Conservation (phyloP, 2,329 filamentous ascomycete genomes). For the Corinectria fuckeliana region DNA sequence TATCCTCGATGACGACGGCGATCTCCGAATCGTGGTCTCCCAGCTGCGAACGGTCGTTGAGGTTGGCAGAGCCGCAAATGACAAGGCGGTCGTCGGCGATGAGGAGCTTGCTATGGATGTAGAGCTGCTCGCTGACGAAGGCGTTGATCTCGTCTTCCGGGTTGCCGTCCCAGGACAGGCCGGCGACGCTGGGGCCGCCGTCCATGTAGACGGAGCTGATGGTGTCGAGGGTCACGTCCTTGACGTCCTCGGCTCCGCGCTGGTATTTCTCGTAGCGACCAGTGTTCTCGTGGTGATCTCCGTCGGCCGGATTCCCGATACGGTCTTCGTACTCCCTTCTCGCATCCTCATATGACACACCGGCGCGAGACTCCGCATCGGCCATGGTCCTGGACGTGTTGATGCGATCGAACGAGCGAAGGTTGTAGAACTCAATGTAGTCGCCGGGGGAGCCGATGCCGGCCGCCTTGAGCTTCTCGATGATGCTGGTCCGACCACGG, state of each 20-base stretch:
- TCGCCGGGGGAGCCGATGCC: slow-evolving; percentile 71
- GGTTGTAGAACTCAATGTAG: slow-evolving; percentile 86
- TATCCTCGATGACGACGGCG: slow-evolving; percentile 86
- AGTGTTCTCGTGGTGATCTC: slow-evolving; percentile 29
- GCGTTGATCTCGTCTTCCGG: slow-evolving; percentile 64
- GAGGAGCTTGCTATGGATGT: slow-evolving; percentile 71
- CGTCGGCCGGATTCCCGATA: slow-evolving; percentile 51
- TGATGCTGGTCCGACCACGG: slow-evolving; percentile 78
- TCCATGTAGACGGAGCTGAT: slow-evolving; percentile 87
- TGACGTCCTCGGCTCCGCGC: slow-evolving; percentile 64
- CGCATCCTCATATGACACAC: slow-evolving; percentile 72
- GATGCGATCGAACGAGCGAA: slow-evolving; percentile 84
- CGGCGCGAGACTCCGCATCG: slow-evolving; percentile 65
- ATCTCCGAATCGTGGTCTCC: slow-evolving; percentile 88
- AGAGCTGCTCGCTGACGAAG: slow-evolving; percentile 68
- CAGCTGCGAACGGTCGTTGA: slow-evolving; percentile 74
- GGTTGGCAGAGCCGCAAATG: slow-evolving; percentile 75
- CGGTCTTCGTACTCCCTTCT: slow-evolving; percentile 68
- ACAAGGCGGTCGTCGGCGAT: slow-evolving; percentile 84
- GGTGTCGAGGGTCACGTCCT: slow-evolving; percentile 71
- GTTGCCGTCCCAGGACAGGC: slow-evolving; percentile 61
- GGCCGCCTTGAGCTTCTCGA: slow-evolving; percentile 72
- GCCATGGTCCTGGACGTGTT: slow-evolving; percentile 70
- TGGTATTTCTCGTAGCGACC: slow-evolving; percentile 75
- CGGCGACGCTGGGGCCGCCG: slow-evolving; percentile 71